Percentiles rank a stretch among this genome's conserved stretches.
Conservation (phyloP, 1,284 basidiomycete genomes). For the Cystobasidiaceae sp. region DNA sequence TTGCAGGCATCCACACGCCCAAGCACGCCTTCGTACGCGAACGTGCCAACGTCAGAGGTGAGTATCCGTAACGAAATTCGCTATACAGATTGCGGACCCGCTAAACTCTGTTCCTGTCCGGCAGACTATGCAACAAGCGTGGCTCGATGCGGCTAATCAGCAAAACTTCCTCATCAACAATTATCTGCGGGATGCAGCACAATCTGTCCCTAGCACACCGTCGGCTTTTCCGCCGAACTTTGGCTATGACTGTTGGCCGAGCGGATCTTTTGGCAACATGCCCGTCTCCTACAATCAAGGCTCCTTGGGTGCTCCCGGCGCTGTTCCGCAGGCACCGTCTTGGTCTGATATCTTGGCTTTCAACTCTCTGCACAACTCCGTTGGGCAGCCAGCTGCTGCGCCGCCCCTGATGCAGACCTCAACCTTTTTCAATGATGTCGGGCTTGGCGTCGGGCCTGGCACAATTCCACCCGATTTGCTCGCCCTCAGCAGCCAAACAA, state of each 20-base stretch:
- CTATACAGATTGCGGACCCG: too few relatives aligned
- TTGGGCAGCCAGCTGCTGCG: background rate
- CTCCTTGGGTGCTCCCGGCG: background rate
- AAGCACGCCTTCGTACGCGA: too few relatives aligned
- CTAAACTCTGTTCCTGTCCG: too few relatives aligned
- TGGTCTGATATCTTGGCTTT: background rate
- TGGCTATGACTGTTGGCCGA: too few relatives aligned
- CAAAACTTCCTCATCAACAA: background rate
- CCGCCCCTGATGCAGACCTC: background rate
- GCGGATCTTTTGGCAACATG: too few relatives aligned
- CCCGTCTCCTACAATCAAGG: background rate
- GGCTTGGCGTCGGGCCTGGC: background rate
- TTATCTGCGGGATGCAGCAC: background rate
- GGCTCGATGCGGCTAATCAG: too few relatives aligned
- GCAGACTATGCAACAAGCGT: too few relatives aligned
- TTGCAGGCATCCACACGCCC: background rate
- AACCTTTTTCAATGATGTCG: too few relatives aligned
- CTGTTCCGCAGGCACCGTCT: background rate
- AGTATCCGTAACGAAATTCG: too few relatives aligned
- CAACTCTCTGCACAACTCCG: background rate
- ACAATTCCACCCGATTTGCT: constrained; percentile 1
- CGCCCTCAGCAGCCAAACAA: background rate
- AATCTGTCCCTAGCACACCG: constrained; percentile 19
- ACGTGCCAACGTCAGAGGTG: too few relatives aligned
- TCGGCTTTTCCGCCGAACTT: background rate